Percentiles rank a stretch among this genome's conserved stretches.
These are phyloP conservation scores for Diospyros kaki DNA, from an alignment of 148 eudicot species.

Conservation along the genomic window DNA sequence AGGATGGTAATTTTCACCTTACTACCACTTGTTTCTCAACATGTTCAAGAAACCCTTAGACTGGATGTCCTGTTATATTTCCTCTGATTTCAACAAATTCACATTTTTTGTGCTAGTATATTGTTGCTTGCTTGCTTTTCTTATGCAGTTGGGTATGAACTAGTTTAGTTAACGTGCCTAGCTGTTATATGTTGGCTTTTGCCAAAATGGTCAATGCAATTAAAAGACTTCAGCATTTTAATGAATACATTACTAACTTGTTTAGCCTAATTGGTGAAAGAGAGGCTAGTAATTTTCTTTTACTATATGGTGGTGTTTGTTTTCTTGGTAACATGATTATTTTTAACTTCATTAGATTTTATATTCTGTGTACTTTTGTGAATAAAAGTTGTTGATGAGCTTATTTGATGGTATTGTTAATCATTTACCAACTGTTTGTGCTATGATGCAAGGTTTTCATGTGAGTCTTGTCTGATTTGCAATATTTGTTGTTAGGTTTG, in stretches of 20 bases:
- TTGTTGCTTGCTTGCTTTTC: background rate
- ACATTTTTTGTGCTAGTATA: background rate
- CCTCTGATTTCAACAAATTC: background rate
- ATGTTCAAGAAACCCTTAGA: background rate
- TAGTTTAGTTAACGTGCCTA: background rate
- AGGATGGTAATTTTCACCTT: conserved; percentile 67
- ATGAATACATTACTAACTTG: background rate
- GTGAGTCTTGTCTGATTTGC: background rate
- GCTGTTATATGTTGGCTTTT: background rate
- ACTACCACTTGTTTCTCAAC: background rate
- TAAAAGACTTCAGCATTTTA: background rate
- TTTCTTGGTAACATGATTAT: background rate
- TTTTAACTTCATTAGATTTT: background rate
- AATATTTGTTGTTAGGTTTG: background rate
- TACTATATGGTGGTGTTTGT: background rate
- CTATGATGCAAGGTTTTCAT: background rate
- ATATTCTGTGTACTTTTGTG: background rate
- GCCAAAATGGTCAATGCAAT: background rate
- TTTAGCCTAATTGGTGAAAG: background rate
- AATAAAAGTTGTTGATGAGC: background rate
- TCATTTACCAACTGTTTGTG: no score
- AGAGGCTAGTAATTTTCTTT: background rate
- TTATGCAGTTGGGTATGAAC: background rate
- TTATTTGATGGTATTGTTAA: background rate
- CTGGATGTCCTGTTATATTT: background rate